Base-by-base conservation (phyloP, 1,284 basidiomycete genomes). In the Fistulinella staudtii region DNA sequence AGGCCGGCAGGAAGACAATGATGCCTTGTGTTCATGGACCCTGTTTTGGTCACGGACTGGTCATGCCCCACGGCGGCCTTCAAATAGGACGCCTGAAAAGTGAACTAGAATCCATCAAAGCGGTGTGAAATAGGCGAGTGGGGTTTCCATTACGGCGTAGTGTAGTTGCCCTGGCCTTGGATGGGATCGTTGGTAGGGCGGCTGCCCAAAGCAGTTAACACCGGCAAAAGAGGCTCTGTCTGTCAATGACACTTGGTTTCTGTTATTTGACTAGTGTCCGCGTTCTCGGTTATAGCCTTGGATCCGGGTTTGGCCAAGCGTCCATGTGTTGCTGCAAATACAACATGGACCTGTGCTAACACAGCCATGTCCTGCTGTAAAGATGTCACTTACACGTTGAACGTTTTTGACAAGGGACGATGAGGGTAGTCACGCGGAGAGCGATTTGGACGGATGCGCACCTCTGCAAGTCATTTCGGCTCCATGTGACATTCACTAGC, bases 151-250 rank as follows among this genome's bases (percentile, higher is more conserved):
- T 25, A 24, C 21, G 15, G 40, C 8, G 27, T 22, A 21, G n/a
- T n/a, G n/a, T n/a, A n/a, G n/a, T n/a, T n/a, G n/a, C n/a, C n/a
- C n/a, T 13, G 20, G 31, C 21, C 25, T 33, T 39, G 31, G 13
- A 41, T 35, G 20, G 44, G 51, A 41, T 42, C 39, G 18, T 6
- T 25, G 41, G 5, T 25, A n/a, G 4, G 9, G 15, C 27, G 15
- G 29, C 14, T 17, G 8, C 33, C n/a, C 29, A 40, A 34, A 38
- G 39, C 13, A 40, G 20, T 4, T 17, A 30, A 24, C n/a, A 20
- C n/a, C 15, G 41, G 30, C 24, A 8, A 35, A 4, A 13, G 10
- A 13, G n/a, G 7, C 9, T 27, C 11, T 1, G 7, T 6, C 18
- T 14, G 21, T 39, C 41, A 25, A 13, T 6, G 14, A 38, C n/a